Evolutionary conservation across 768 basidiomycete species (phyloP).

Genomic region (Tulasnella calospora): DNA sequence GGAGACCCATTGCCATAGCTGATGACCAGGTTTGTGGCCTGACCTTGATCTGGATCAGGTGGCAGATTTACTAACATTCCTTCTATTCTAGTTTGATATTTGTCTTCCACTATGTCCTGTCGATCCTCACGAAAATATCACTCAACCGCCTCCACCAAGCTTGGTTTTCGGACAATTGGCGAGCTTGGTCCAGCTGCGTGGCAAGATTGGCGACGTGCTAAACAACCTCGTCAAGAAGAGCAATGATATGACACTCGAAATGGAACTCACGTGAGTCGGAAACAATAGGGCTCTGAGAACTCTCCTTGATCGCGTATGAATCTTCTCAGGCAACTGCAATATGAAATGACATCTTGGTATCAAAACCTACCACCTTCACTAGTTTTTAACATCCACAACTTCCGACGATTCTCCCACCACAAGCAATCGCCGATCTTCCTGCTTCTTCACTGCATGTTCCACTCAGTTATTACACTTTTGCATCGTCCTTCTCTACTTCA

Average conservation of each 20-base stretch:
- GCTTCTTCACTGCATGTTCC: constrained; percentile 31
- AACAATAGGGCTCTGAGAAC: background rate
- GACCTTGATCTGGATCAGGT: background rate
- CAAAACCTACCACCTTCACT: constrained; percentile 27
- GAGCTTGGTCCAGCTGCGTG: constrained; percentile 29
- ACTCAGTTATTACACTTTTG: constrained; percentile 29
- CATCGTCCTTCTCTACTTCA: constrained; percentile 29
- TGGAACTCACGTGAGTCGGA: constrained; percentile 28
- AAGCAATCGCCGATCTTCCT: constrained; percentile 29
- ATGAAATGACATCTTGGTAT: constrained; percentile 30
- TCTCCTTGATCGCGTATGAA: background rate
- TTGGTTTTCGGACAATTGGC: constrained; percentile 29
- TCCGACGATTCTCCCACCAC: constrained; percentile 27
- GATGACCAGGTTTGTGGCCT: constrained; percentile 27
- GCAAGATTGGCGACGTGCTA: constrained; percentile 29
- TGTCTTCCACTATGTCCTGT: constrained; percentile 17
- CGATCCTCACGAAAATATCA: constrained; percentile 22
- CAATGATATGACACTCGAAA: constrained; percentile 21
- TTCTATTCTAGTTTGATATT: constrained; percentile 25
- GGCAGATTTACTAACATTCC: background rate
- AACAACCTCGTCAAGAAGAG: constrained; percentile 29
- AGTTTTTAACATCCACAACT: constrained; percentile 30
- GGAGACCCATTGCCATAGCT: constrained; percentile 29
- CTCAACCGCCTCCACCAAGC: constrained; percentile 25
- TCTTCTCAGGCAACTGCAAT: constrained; percentile 27